Conservation (phyloP, 2,329 filamentous ascomycete species). For the Tympanopsis confertula region DNA sequence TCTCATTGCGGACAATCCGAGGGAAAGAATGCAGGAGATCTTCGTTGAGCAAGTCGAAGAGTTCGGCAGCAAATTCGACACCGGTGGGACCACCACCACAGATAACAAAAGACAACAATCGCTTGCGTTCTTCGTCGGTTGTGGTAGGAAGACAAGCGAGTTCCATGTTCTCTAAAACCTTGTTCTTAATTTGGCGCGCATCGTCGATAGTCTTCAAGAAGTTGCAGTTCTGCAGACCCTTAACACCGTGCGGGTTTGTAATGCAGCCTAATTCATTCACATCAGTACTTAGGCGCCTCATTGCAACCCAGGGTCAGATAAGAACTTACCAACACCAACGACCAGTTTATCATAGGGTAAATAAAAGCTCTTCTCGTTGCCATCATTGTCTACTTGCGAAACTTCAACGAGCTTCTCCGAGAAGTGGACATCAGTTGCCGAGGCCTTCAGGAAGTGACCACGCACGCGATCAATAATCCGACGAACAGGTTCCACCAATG, state of each 20-base stretch:
- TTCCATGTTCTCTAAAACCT: slow-evolving; percentile 81
- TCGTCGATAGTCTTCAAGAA: slow-evolving; percentile 95
- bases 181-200: slow-evolving; percentile 77
- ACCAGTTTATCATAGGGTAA: slow-evolving; percentile 96
- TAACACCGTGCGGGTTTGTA: slow-evolving; percentile 91
- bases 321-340: slow-evolving; percentile 60
- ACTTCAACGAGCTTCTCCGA: slow-evolving; percentile 83
- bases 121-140: slow-evolving; percentile 71
- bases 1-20: slow-evolving; percentile 84
- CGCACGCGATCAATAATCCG: slow-evolving; percentile 66
- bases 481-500: slow-evolving; percentile 83
- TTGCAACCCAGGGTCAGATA: too few relatives aligned
- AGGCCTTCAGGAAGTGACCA: slow-evolving; percentile 83
- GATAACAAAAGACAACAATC: slow-evolving; percentile 88
- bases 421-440: slow-evolving; percentile 82
- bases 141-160: slow-evolving; percentile 87
- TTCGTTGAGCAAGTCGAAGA: slow-evolving; percentile 93
- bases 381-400: slow-evolving; percentile 57
- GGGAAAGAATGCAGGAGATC: slow-evolving; percentile 78
- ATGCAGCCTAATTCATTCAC: slow-evolving; percentile 37
- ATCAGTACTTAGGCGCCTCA: too few relatives aligned
- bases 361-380: slow-evolving; percentile 74
- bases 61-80: slow-evolving; percentile 92
- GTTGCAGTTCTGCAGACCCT: slow-evolving; percentile 83
- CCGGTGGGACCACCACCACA: slow-evolving; percentile 92